Evolutionary conservation across 805 yeast genomes (phyloP), one percentile per base, ranked within the genome.

Genomic region (Clavispora santaluciae): DNA sequence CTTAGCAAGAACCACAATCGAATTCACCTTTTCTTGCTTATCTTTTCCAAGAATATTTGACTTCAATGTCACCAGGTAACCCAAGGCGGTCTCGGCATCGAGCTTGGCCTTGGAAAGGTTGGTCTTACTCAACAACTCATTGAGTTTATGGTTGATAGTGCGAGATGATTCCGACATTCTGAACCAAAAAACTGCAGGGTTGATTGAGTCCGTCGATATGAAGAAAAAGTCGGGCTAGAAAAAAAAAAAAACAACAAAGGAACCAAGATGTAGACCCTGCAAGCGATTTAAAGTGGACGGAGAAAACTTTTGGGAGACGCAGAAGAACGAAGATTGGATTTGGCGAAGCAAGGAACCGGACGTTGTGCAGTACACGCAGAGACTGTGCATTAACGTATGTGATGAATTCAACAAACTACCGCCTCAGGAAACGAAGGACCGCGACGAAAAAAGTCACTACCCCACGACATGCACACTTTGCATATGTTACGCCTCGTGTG

Each of bases 1-100:
- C 46, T 71, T 76, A 23, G 81, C 75, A 22, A 81, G 57, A 4
- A 78, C 78, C 1, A 74, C 73, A 8, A 79, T 72, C 2, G 77
- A 67, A 55, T 75, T 77, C 36, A 73, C 69, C 46, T 70, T 68
- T 42, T 76, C 82, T 36, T 72, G 70, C 40, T 72, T 72, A 43
- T 71, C 75, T 37, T 62, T 61, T 11, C 75, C 75, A 42, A 71
- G 50, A 23, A 76, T 70, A 34, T 72, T 69, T 10, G 57, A 36
- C 43, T 65, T 67, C 31, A 78, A 60, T 18, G 63, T 63, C 21
- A 53, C 40, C 29, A 69, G 65, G 49, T 66, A 69, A 33, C 42
- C 46, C 31, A 66, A 44, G 11, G 70, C 70, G 1, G 66, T 58
- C 1, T 51, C 33, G 7, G 56, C 51, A 35, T 66, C 71, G 31